phyloP scores from a whole-genome alignment of 2,329 filamentous ascomycete genomes.

The Alternaria alternata region DNA sequence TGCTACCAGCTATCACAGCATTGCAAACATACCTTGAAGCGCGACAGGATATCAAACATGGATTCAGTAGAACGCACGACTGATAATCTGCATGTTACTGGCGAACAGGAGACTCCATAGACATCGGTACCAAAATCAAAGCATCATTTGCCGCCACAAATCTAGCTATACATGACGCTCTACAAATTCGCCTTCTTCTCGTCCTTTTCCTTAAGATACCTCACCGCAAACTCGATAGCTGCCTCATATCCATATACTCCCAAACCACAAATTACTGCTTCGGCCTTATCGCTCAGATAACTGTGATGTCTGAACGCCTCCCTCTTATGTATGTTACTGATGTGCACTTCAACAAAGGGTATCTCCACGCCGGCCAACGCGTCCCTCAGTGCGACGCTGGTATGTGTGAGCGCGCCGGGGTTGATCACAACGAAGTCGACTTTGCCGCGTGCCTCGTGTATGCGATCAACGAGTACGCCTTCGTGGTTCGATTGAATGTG shows the following conservation, averaged over 20 bases:
- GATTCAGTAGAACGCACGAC: constrained; percentile 1
- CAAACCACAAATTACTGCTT: constrained; percentile 75
- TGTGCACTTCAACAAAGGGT: constrained; percentile 80
- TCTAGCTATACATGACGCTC: neutral
- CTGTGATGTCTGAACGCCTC: constrained; percentile 75
- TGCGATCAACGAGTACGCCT: constrained; percentile 75
- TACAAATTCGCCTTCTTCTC: neutral
- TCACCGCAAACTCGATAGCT: constrained; percentile 55
- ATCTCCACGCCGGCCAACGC: constrained; percentile 73
- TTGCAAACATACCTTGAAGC: constrained; percentile 40
- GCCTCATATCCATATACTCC: constrained; percentile 58
- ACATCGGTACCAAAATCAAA: neutral
- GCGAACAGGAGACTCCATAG: neutral
- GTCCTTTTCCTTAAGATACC: constrained; percentile 26
- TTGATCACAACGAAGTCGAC: constrained; percentile 78
- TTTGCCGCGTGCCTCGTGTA: constrained; percentile 69
- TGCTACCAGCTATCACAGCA: constrained; percentile 38
- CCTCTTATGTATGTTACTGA: constrained; percentile 76
- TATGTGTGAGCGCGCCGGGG: constrained; percentile 78
- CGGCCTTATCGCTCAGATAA: constrained; percentile 78
- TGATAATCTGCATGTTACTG: neutral
- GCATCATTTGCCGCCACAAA: neutral
- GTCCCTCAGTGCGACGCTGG: constrained; percentile 78
- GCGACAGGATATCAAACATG: constrained; percentile 31
- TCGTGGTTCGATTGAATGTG: constrained; percentile 82